Conservation (phyloP, 2,329 filamentous ascomycete species). For the Ophiocordyceps camponoti-leonardi region DNA sequence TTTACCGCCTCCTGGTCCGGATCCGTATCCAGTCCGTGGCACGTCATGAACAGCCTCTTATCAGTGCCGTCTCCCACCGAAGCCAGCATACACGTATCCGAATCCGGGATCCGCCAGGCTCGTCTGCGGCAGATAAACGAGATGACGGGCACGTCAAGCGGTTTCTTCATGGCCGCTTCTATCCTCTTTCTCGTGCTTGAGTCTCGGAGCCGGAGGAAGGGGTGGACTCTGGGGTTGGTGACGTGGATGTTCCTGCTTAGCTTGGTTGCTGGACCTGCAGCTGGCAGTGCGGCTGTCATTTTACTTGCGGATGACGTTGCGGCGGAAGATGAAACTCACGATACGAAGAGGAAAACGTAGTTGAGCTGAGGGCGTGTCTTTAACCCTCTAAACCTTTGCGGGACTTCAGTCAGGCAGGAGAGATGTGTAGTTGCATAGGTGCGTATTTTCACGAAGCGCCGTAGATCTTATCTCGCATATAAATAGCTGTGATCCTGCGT, state of each 20-base stretch:
- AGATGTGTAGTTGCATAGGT: not conserved
- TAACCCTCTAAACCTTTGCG: not conserved
- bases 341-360: not conserved
- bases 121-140: conserved; percentile 5
- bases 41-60: conserved; percentile 2
- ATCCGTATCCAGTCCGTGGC: not conserved
- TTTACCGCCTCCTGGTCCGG: not conserved
- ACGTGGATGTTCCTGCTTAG: conserved; percentile 4
- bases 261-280: conserved; percentile 4
- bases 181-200: not conserved
- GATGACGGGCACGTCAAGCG: conserved; percentile 5
- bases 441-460: no score
- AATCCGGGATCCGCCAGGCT: not conserved
- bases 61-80: conserved; percentile 1
- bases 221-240: not conserved
- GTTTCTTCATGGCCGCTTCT: conserved; percentile 3
- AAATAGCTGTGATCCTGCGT: no score
- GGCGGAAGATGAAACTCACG: not conserved
- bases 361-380: not conserved
- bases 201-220: not conserved
- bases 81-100: not conserved
- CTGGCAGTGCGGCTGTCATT: conserved; percentile 3
- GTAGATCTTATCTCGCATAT: no score
- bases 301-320: conserved; percentile 1
- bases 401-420: no score